Evolutionary conservation across 352 stramenopile species (phyloP).

Genomic region (Pythium aquatile): DNA sequence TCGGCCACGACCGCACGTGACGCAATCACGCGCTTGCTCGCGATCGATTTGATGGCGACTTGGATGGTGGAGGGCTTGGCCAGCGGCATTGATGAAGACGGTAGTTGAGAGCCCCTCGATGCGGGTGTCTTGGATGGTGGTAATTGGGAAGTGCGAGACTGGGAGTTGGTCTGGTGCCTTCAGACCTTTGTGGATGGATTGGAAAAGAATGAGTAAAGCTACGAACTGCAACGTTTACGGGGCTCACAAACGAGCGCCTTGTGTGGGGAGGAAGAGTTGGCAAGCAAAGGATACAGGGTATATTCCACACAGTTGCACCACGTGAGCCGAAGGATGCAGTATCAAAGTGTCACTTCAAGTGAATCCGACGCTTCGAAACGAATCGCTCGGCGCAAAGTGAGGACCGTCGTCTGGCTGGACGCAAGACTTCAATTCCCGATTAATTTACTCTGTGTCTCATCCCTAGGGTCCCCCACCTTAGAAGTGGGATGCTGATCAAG

Average conservation of each 20-base stretch:
- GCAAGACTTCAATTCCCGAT: background rate
- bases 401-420: background rate
- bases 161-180: background rate
- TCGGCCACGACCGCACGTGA: conserved; percentile 2
- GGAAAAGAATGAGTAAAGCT: background rate
- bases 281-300: no score
- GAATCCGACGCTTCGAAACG: background rate
- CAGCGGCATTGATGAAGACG: background rate
- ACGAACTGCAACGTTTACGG: background rate
- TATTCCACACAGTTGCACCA: no score
- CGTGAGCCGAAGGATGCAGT: no score
- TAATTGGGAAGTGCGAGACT: background rate
- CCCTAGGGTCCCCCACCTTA: no score
- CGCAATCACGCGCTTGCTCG: conserved; percentile 8
- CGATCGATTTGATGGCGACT: conserved; percentile 4
- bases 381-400: background rate
- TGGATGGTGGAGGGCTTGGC: background rate
- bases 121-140: background rate
- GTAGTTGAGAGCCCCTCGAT: no score
- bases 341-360: background rate
- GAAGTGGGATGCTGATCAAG: no score
- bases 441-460: no score
- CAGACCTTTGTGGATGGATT: no score
- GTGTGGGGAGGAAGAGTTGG: background rate
- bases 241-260: background rate